Percentiles rank a stretch among this genome's conserved stretches.
Evolutionary conservation across 73 alveolate genomes (phyloP).

Genomic region (Paramecium tetraurelia): DNA sequence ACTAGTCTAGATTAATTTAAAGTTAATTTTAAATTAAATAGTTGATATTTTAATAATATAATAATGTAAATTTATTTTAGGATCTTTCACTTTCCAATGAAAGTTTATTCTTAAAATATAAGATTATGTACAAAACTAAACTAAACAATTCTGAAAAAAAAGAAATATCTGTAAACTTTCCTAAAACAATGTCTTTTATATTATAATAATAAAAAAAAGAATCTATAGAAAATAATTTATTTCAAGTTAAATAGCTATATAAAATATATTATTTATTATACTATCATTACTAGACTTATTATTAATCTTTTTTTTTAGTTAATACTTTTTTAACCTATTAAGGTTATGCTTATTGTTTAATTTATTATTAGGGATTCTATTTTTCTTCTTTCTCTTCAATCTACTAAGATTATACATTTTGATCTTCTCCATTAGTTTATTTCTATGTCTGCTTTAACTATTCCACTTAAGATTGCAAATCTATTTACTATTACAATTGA

Average conservation of each 20-base stretch:
- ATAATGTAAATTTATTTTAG: slow-evolving; percentile 2
- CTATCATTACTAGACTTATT: not conserved
- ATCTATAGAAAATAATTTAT: not conserved
- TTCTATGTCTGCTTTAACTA: not conserved
- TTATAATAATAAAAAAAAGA: not conserved
- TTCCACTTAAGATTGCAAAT: not conserved
- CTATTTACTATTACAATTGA: not conserved
- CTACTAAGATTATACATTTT: not conserved
- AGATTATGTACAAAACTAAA: not conserved
- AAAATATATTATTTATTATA: not conserved
- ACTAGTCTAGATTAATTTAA: not conserved
- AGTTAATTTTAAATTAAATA: not conserved
- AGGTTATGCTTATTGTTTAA: slow-evolving; percentile 29
- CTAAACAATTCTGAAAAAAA: not conserved
- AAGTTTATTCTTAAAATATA: not conserved
- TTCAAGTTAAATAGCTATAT: not conserved
- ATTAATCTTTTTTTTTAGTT: not conserved
- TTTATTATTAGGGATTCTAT: not conserved
- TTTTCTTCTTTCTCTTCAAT: not conserved
- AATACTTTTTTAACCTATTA: slow-evolving; percentile 50
- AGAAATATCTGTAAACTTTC: too few species aligned
- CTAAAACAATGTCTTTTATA: not conserved
- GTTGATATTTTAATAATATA: not conserved
- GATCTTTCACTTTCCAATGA: slow-evolving; percentile 43
- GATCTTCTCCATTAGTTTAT: not conserved